Percentiles rank a stretch among this genome's conserved stretches.
Conservation (phyloP, 2,329 filamentous ascomycete species). For the Trichoderma sp. region DNA sequence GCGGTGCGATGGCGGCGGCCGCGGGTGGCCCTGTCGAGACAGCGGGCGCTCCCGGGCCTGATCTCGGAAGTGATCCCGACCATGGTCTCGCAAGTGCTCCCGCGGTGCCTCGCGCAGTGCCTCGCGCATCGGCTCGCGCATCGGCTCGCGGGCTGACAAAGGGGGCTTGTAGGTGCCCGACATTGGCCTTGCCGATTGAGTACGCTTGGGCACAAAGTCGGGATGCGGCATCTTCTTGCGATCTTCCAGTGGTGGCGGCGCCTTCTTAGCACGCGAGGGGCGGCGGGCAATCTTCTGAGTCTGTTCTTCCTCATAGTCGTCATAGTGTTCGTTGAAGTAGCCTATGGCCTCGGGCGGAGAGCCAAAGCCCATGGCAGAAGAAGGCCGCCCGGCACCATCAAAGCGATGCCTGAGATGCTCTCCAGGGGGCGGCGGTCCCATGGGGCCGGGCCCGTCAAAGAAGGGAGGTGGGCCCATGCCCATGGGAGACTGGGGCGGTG, state of each 20-base stretch:
- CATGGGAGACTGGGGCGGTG: constrained; percentile 28
- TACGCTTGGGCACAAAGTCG: constrained; percentile 33
- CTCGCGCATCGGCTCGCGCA: constrained; percentile 24
- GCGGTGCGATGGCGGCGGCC: constrained; percentile 29
- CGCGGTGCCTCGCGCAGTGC: constrained; percentile 10
- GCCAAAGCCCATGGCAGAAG: constrained; percentile 39
- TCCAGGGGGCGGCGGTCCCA: constrained; percentile 26
- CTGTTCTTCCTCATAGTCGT: constrained; percentile 39
- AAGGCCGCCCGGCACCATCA: constrained; percentile 30
- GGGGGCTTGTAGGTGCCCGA: constrained; percentile 32
- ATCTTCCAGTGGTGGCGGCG: constrained; percentile 42
- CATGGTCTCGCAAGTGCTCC: background rate
- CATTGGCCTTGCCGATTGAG: constrained; percentile 33
- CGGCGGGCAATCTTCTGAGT: constrained; percentile 37
- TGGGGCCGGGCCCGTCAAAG: constrained; percentile 29
- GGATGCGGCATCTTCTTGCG: constrained; percentile 50
- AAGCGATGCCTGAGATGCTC: constrained; percentile 36
- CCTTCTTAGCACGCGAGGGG: constrained; percentile 42
- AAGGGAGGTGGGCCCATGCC: constrained; percentile 31
- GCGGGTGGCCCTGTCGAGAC: constrained; percentile 24
- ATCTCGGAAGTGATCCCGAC: background rate
- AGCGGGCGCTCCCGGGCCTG: constrained; percentile 4
- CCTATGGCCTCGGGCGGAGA: constrained; percentile 23
- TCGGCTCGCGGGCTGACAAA: constrained; percentile 25
- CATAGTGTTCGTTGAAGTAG: constrained; percentile 40